These are phyloP conservation scores for Penicillium sp. DNA, from an alignment of 2,329 filamentous ascomycete genomes.

Conservation along the genomic window DNA sequence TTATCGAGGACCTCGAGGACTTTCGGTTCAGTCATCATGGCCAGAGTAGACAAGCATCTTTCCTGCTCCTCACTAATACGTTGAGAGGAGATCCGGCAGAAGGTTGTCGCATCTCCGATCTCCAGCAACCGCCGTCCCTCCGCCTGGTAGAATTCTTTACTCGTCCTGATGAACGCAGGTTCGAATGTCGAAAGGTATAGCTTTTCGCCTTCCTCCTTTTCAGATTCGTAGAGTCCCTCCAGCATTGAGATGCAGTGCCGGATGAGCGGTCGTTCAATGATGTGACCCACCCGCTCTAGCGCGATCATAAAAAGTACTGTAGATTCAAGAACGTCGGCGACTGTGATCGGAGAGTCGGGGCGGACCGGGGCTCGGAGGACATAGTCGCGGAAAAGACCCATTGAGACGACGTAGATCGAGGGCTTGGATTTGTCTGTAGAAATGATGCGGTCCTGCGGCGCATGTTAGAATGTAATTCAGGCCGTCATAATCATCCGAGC, in stretches of 20 bases:
- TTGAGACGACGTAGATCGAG: slow-evolving; percentile 78
- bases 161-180: slow-evolving; percentile 69
- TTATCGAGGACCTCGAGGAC: slow-evolving; percentile 76
- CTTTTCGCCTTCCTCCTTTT: slow-evolving; percentile 72
- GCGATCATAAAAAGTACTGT: slow-evolving; percentile 87
- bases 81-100: slow-evolving; percentile 72
- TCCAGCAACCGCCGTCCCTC: slow-evolving; percentile 75
- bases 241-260: slow-evolving; percentile 86
- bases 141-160: slow-evolving; percentile 67
- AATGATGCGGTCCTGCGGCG: slow-evolving; percentile 71
- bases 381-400: slow-evolving; percentile 83
- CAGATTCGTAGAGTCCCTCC: slow-evolving; percentile 78
- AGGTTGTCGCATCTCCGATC: slow-evolving; percentile 75
- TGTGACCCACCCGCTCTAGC: slow-evolving; percentile 87
- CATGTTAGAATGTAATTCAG: not conserved
- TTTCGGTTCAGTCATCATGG: slow-evolving; percentile 67
- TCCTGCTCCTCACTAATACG: slow-evolving; percentile 78
- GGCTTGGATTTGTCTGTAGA: slow-evolving; percentile 69
- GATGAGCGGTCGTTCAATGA: slow-evolving; percentile 79
- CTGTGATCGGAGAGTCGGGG: slow-evolving; percentile 44
- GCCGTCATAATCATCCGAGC: slow-evolving; percentile 18
- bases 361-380: slow-evolving; percentile 65
- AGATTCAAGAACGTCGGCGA: slow-evolving; percentile 73
- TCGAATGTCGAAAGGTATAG: slow-evolving; percentile 85
- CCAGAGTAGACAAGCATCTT: slow-evolving; percentile 79